Conservation (phyloP, 108 stramenopile genomes). For the Schizochytrium sp. region DNA sequence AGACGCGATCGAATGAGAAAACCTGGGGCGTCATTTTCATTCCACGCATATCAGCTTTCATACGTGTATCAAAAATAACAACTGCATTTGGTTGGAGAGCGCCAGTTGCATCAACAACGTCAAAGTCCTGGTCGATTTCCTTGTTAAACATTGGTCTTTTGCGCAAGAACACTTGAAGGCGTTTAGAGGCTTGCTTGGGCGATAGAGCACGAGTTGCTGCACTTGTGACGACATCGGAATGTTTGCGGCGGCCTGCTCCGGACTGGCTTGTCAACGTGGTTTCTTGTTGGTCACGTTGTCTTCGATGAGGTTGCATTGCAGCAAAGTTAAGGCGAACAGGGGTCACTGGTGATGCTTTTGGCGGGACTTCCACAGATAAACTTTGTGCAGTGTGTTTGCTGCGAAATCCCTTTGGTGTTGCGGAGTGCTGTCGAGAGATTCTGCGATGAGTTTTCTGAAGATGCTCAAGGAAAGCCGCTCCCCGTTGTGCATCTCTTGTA, state of each 20-base stretch:
- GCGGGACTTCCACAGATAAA: no score
- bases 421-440: neutral
- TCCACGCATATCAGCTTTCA: slow-evolving; percentile 80
- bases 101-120: slow-evolving; percentile 72
- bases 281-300: neutral
- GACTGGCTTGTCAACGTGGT: neutral
- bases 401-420: neutral
- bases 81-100: slow-evolving; percentile 53
- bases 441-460: slow-evolving; percentile 6
- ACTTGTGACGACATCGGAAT: neutral
- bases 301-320: neutral
- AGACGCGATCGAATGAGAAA: slow-evolving; percentile 74
- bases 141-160: slow-evolving; percentile 80
- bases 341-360: no score
- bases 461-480: slow-evolving; percentile 15
- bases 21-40: slow-evolving; percentile 72
- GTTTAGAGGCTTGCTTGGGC: slow-evolving; percentile 62
- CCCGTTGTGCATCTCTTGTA: neutral
- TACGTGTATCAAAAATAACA: slow-evolving; percentile 75
- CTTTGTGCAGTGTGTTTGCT: neutral
- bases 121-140: slow-evolving; percentile 75
- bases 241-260: neutral
- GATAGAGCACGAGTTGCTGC: slow-evolving; percentile 3
- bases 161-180: slow-evolving; percentile 74
- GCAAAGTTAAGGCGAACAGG: no score